Evolutionary conservation across 371 early-diverging fungal genomes (phyloP).

Genomic region (Coemansia sp.): DNA sequence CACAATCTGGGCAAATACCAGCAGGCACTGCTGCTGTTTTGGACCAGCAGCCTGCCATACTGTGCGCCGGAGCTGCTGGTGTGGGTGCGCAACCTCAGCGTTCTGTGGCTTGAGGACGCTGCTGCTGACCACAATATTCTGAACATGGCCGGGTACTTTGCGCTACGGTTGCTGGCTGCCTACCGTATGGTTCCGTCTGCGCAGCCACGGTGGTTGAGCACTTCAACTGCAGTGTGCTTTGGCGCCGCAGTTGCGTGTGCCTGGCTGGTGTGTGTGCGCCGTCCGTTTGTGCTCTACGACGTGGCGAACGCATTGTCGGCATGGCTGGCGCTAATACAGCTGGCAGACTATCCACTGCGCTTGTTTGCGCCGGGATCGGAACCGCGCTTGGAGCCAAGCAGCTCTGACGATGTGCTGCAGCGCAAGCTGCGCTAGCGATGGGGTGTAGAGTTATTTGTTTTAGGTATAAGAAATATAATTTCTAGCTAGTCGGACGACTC

Average conservation of each 20-base stretch:
- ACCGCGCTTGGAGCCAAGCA: no score
- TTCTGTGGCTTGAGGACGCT: constrained; percentile 51
- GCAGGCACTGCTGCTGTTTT: constrained; percentile 44
- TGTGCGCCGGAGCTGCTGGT: constrained; percentile 50
- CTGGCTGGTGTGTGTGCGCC: constrained; percentile 34
- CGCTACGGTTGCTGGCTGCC: constrained; percentile 33
- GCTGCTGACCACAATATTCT: constrained; percentile 48
- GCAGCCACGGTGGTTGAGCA: constrained; percentile 9
- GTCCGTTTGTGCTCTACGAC: constrained; percentile 35
- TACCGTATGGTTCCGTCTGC: constrained; percentile 21
- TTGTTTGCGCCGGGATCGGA: background rate
- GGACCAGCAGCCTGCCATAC: constrained; percentile 51
- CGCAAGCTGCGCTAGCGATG: constrained; percentile 29
- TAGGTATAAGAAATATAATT: background rate
- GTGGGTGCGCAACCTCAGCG: constrained; percentile 51
- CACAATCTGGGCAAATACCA: constrained; percentile 41
- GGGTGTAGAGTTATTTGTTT: background rate
- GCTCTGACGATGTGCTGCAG: background rate
- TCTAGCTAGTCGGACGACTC: background rate
- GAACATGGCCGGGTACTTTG: constrained; percentile 47
- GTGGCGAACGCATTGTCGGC: constrained; percentile 36
- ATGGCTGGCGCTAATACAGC: constrained; percentile 43
- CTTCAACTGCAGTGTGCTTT: constrained; percentile 18
- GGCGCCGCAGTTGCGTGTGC: constrained; percentile 15
- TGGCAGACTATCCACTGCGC: constrained; percentile 16